Conservation (phyloP, 306 rosid species). For the Echinosophora koreensis region DNA sequence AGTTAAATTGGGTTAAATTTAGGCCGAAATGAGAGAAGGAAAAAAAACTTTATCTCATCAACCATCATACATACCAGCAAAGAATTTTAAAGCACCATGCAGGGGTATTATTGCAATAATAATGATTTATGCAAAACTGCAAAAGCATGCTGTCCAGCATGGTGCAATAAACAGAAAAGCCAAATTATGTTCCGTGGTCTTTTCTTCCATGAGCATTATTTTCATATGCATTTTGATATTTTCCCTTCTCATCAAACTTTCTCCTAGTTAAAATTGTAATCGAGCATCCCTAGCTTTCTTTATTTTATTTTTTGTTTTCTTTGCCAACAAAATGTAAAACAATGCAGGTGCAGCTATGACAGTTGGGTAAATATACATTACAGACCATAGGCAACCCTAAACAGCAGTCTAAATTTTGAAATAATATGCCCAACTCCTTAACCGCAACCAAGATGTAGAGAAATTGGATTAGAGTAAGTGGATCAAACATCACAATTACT, state of each 20-base stretch:
- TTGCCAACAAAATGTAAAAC: slow-evolving; percentile 16
- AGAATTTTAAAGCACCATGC: slow-evolving; percentile 2
- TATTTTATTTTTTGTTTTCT: not conserved
- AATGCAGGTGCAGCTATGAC: not conserved
- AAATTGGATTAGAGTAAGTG: not conserved
- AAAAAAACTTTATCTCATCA: not conserved
- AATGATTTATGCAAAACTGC: slow-evolving; percentile 9
- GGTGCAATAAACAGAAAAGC: slow-evolving; percentile 17
- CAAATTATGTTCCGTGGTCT: not conserved
- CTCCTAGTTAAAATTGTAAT: slow-evolving; percentile 28
- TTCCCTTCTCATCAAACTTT: slow-evolving; percentile 22
- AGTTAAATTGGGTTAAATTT: slow-evolving; percentile 19
- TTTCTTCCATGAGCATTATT: slow-evolving; percentile 20
- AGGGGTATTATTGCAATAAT: slow-evolving; percentile 14
- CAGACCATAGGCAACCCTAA: slow-evolving; percentile 5
- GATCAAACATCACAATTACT: slow-evolving; percentile 24
- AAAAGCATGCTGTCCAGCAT: slow-evolving; percentile 19
- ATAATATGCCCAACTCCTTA: slow-evolving; percentile 18
- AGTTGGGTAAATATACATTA: slow-evolving; percentile 26
- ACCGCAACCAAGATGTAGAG: slow-evolving; percentile 28
- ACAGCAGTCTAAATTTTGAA: slow-evolving; percentile 35
- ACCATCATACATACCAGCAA: slow-evolving; percentile 17
- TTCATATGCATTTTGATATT: not conserved
- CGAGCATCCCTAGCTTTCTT: slow-evolving; percentile 3
- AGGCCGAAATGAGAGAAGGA: not conserved